phyloP scores from a whole-genome alignment of 2,329 filamentous ascomycete species.

The Stylonectria norvegica region DNA sequence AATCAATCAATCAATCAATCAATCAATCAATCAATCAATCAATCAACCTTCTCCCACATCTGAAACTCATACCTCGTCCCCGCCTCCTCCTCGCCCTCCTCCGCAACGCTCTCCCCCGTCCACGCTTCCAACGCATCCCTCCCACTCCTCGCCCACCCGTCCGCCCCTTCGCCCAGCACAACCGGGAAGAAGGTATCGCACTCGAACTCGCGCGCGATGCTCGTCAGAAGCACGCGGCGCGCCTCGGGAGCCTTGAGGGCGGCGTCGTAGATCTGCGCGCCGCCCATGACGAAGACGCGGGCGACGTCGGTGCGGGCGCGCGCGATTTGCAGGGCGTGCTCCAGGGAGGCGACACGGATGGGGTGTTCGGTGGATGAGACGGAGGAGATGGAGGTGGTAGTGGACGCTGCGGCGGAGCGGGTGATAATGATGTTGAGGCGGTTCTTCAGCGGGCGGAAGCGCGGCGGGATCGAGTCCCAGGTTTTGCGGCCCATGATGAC shows the following conservation, averaged over 20 bases:
- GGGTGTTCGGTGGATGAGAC: slow-evolving; percentile 37
- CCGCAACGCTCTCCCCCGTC: slow-evolving; percentile 61
- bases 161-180: slow-evolving; percentile 40
- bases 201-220: slow-evolving; percentile 65
- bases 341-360: slow-evolving; percentile 57
- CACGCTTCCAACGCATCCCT: slow-evolving; percentile 57
- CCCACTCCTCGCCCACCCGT: slow-evolving; percentile 53
- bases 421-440: slow-evolving; percentile 81
- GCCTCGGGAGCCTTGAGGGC: slow-evolving; percentile 60
- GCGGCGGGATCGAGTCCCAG: slow-evolving; percentile 81
- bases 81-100: slow-evolving; percentile 58
- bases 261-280: slow-evolving; percentile 76
- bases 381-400: slow-evolving; percentile 9
- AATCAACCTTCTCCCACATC: slow-evolving; percentile 61
- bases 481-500: slow-evolving; percentile 98
- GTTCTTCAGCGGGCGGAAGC: slow-evolving; percentile 74
- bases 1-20: no score
- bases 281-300: slow-evolving; percentile 83
- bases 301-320: slow-evolving; percentile 41
- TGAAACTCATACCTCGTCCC: slow-evolving; percentile 67
- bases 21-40: slow-evolving; percentile 12
- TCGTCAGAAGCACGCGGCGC: slow-evolving; percentile 65
- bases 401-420: slow-evolving; percentile 39
- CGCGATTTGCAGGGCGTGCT: slow-evolving; percentile 53
- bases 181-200: slow-evolving; percentile 74